These are phyloP conservation scores for Syzygium aqueum DNA, from an alignment of 345 rosid genomes.

Conservation along the genomic window DNA sequence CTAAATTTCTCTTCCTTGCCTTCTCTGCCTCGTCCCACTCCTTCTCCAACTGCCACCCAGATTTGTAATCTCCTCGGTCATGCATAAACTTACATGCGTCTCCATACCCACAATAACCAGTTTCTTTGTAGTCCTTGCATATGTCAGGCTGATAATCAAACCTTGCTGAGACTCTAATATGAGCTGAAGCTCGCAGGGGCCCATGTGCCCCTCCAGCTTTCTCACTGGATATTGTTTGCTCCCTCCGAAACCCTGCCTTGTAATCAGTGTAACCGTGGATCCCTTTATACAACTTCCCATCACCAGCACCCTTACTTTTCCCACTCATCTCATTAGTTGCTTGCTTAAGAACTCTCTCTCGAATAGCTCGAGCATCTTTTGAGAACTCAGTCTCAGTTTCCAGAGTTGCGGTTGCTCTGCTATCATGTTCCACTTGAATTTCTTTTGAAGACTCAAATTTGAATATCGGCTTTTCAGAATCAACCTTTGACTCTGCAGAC, in stretches of 20 bases:
- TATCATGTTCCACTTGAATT: slow-evolving; percentile 81
- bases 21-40: slow-evolving; percentile 94
- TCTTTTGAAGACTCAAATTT: slow-evolving; percentile 81
- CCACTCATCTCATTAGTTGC: slow-evolving; percentile 67
- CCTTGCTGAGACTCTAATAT: slow-evolving; percentile 79
- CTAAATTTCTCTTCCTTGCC: slow-evolving; percentile 64
- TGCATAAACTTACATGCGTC: slow-evolving; percentile 89
- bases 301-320: slow-evolving; percentile 27
- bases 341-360: slow-evolving; percentile 67
- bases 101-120: slow-evolving; percentile 92
- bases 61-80: slow-evolving; percentile 85
- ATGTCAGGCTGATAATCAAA: slow-evolving; percentile 92
- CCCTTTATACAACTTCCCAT: slow-evolving; percentile 67
- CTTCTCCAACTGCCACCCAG: slow-evolving; percentile 90
- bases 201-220: slow-evolving; percentile 94
- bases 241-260: slow-evolving; percentile 89
- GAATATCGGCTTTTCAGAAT: slow-evolving; percentile 30
- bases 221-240: slow-evolving; percentile 78
- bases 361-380: slow-evolving; percentile 72
- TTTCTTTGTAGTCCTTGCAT: slow-evolving; percentile 89
- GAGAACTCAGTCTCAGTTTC: slow-evolving; percentile 87
- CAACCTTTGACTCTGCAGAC: slow-evolving; percentile 13
- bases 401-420: slow-evolving; percentile 67
- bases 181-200: slow-evolving; percentile 92
- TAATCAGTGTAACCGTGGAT: slow-evolving; percentile 79